Evolutionary conservation across 2,329 filamentous ascomycete species (phyloP).

Genomic region (Parastagonospora nodorum): DNA sequence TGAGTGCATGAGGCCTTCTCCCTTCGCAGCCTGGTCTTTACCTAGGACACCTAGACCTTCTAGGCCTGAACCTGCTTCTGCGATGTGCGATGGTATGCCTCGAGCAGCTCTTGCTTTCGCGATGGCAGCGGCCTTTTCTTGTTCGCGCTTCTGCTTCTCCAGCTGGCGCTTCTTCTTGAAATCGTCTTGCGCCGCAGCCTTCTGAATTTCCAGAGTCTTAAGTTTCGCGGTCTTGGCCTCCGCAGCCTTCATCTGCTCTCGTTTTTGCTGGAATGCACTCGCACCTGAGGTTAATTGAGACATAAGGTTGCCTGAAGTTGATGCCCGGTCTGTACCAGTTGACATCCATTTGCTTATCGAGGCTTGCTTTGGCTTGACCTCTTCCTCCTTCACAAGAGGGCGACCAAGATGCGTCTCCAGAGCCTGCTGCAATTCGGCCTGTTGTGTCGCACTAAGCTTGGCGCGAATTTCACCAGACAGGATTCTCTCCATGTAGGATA

Average conservation of each 20-base stretch:
- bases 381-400: conserved; percentile 39
- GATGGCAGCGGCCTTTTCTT: conserved; percentile 72
- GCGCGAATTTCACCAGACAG: conserved; percentile 70
- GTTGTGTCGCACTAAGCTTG: conserved; percentile 80
- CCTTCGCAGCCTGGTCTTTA: conserved; percentile 75
- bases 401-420: conserved; percentile 59
- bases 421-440: conserved; percentile 74
- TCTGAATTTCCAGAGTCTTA: conserved; percentile 31
- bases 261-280: conserved; percentile 35
- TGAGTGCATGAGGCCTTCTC: conserved; percentile 88
- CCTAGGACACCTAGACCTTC: conserved; percentile 73
- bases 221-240: conserved; percentile 31
- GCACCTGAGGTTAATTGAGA: conserved; percentile 34
- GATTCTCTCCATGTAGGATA: conserved; percentile 68
- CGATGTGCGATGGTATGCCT: conserved; percentile 60
- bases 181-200: conserved; percentile 43
- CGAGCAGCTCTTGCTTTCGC: conserved; percentile 67
- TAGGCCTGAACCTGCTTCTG: conserved; percentile 79
- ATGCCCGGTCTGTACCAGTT: conserved; percentile 25
- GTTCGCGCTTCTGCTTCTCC: conserved; percentile 75
- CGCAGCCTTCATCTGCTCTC: conserved; percentile 26
- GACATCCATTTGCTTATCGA: conserved; percentile 49
- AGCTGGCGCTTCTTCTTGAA: conserved; percentile 76
- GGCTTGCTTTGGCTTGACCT: conserved; percentile 46
- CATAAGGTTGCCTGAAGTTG: conserved; percentile 34